Evolutionary conservation across 2,329 filamentous ascomycete genomes (phyloP), one percentile per base, ranked within the genome.

Genomic region (Colletotrichum acutatum): DNA sequence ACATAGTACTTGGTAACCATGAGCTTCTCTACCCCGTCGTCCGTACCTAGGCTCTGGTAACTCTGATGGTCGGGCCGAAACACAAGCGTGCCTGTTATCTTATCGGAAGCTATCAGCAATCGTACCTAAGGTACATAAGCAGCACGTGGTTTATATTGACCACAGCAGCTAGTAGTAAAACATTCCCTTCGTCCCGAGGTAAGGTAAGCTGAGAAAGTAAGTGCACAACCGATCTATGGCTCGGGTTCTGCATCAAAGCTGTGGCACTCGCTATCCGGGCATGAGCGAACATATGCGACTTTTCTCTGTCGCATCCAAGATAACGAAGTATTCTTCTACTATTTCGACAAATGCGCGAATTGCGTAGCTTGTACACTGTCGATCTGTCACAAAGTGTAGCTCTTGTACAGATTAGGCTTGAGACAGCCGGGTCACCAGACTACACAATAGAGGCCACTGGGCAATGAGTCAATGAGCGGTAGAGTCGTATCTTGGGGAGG

Each of bases 101-200:
- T 59, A 68, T 72, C 69, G 42, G n/a, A 12, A 37, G 14, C 28
- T 68, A 19, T 42, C 37, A 14, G 37, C 37, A 42, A 68, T 72
- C 65, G 42, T 63, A 42, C 61, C 42, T 8, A 12, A 28, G 28
- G 63, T 8, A n/a, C 56, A 11, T 24, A 24, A 56, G 32, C 52
- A 24, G 52, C 64, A 68, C 56, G 58, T 72, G 52, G 52, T 54
- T 53, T 49, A 22, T n/a, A 49, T 49, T 49, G 19, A 11, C 42
- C 42, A 22, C 19, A n/a, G 19, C 42, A 49, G 8, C 42, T 49
- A 49, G 8, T 22, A 49, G 42, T 42, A 42, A 49, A 7, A 9
- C 8, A 12, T 34, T 34, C 32, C 19, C 5, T 49, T 49, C 19
- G 42, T 49, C 42, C 42, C 42, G 42, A 49, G 42, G 42, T n/a